Percentiles rank a stretch among this genome's conserved stretches.
phyloP scores from a whole-genome alignment of 441 rosid genomes.

The Syzygium malaccense region DNA sequence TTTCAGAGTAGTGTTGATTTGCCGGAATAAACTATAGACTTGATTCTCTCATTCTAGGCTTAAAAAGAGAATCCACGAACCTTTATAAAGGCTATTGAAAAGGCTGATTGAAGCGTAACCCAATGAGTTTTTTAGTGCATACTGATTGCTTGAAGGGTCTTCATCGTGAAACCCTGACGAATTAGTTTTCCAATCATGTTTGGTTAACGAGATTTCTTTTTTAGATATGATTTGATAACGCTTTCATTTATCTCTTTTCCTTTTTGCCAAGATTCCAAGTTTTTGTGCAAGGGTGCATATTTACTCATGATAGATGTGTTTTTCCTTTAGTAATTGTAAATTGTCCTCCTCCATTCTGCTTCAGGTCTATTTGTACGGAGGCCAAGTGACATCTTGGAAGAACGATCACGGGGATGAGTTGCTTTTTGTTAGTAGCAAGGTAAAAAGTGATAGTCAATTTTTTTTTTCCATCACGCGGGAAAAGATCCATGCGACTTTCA shows the following conservation, averaged over 20 bases:
- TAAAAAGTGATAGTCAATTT: neutral
- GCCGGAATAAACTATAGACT: neutral
- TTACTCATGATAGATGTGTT: neutral
- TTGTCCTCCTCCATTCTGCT: neutral
- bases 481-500: neutral
- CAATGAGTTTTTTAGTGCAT: neutral
- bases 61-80: neutral
- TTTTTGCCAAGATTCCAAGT: neutral
- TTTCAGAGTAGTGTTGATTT: neutral
- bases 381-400: slow-evolving; percentile 73
- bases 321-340: neutral
- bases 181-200: neutral
- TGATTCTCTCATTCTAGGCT: neutral
- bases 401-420: slow-evolving; percentile 62
- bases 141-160: neutral
- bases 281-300: neutral
- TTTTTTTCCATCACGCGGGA: neutral
- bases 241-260: neutral
- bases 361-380: slow-evolving; percentile 64
- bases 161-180: neutral
- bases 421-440: slow-evolving; percentile 69
- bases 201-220: neutral
- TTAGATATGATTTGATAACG: neutral
- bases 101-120: neutral
- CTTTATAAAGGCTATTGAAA: neutral